Evolutionary conservation across 805 yeast genomes (phyloP).

Genomic region (Wickerhamiella sorbophila): DNA sequence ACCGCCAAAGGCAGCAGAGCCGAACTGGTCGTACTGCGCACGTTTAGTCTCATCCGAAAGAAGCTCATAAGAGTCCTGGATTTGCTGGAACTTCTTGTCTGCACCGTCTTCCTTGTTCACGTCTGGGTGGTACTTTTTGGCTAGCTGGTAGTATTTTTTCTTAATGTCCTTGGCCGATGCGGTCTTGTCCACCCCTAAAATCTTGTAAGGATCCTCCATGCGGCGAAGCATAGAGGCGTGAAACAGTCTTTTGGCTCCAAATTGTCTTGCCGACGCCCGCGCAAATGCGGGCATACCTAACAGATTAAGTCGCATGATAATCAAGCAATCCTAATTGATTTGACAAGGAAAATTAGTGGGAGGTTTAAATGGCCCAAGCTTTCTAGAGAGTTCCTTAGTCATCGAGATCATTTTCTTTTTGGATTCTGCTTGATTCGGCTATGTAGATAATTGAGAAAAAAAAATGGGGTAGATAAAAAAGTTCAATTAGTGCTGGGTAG

Average conservation of each 20-base stretch:
- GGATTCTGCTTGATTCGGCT: background rate
- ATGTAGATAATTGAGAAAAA: no score
- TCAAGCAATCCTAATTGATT: background rate
- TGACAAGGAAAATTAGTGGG: background rate
- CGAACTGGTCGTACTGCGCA: slow-evolving; percentile 82
- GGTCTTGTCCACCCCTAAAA: slow-evolving; percentile 56
- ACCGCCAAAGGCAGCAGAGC: slow-evolving; percentile 64
- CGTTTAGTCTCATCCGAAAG: slow-evolving; percentile 73
- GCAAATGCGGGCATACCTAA: background rate
- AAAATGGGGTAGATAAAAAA: no score
- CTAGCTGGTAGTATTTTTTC: slow-evolving; percentile 84
- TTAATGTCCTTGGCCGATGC: slow-evolving; percentile 80
- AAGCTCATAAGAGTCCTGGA: slow-evolving; percentile 90
- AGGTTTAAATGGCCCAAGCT: background rate
- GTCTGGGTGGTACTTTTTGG: slow-evolving; percentile 93
- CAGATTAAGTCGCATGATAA: background rate
- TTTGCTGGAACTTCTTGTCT: slow-evolving; percentile 76
- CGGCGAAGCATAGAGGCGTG: slow-evolving; percentile 9
- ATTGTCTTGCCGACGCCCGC: background rate
- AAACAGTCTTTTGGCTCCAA: slow-evolving; percentile 3
- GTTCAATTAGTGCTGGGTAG: slow-evolving; percentile 41
- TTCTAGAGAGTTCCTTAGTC: slow-evolving; percentile 3
- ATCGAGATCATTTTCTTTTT: background rate
- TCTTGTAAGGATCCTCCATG: slow-evolving; percentile 62
- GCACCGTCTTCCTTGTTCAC: slow-evolving; percentile 84